Evolutionary conservation across 345 rosid genomes (phyloP).

Genomic region (Raphanus sativus): DNA sequence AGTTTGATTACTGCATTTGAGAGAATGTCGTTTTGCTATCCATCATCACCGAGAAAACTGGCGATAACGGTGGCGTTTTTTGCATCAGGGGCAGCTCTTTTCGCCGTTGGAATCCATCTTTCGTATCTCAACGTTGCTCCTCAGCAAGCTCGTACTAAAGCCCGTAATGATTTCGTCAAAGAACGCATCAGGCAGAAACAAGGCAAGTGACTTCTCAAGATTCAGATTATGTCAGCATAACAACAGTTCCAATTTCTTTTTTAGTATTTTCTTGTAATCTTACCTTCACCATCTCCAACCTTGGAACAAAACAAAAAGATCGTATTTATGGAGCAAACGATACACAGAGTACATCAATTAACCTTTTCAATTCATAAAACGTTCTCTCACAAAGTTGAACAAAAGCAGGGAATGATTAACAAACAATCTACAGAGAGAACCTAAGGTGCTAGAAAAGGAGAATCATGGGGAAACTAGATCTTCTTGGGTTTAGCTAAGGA

Average conservation of each 20-base stretch:
- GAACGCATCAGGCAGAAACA: constrained; percentile 57
- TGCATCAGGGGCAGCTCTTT: constrained; percentile 52
- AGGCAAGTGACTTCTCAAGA: constrained; percentile 37
- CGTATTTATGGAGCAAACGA: background rate
- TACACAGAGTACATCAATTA: background rate
- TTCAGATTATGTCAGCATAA: background rate
- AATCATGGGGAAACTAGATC: constrained; percentile 28
- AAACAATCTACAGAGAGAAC: constrained; percentile 26
- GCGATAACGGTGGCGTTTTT: constrained; percentile 66
- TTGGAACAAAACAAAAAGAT: background rate
- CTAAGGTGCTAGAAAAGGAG: constrained; percentile 6
- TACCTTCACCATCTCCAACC: background rate
- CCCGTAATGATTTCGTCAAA: constrained; percentile 71
- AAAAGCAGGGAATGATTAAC: constrained; percentile 6
- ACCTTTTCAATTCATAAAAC: background rate
- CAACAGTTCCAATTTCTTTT: background rate
- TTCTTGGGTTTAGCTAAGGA: constrained; percentile 50
- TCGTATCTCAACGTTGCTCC: constrained; percentile 60
- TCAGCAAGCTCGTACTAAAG: constrained; percentile 77
- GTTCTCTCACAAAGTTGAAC: constrained; percentile 10
- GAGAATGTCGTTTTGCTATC: constrained; percentile 59
- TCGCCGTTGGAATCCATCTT: constrained; percentile 49
- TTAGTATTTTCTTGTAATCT: background rate
- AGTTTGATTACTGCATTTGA: background rate
- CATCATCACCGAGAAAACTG: constrained; percentile 62